These are phyloP conservation scores for Lactarius hatsudake DNA, from an alignment of 768 basidiomycete genomes.

Conservation along the genomic window DNA sequence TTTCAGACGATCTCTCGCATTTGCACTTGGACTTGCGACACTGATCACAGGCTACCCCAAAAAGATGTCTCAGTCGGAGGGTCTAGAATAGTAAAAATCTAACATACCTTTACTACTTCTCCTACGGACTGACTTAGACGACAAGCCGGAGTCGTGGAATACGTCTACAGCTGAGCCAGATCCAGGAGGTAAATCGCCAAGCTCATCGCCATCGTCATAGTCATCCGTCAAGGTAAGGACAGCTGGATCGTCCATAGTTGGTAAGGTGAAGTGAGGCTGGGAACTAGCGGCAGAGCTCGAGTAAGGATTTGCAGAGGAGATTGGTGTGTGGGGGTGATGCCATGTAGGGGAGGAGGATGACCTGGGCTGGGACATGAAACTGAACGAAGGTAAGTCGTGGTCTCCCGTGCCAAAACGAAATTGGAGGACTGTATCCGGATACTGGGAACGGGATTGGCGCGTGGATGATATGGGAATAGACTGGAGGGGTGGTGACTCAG, in stretches of 20 bases:
- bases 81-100: background rate
- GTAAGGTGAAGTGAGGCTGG: conserved; percentile 16
- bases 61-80: background rate
- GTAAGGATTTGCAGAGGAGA: conserved; percentile 9
- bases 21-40: conserved; percentile 77
- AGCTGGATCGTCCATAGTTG: conserved; percentile 27
- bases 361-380: conserved; percentile 27
- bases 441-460: conserved; percentile 3
- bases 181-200: conserved; percentile 44
- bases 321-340: conserved; percentile 7
- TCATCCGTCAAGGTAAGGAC: conserved; percentile 55
- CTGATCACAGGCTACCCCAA: conserved; percentile 70
- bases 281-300: conserved; percentile 1
- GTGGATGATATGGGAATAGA: conserved; percentile 12
- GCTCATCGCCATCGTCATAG: conserved; percentile 59
- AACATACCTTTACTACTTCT: conserved; percentile 71
- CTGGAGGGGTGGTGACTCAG: conserved; percentile 23
- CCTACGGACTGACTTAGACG: conserved; percentile 53
- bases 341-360: conserved; percentile 28
- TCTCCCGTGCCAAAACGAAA: conserved; percentile 30
- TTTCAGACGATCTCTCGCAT: conserved; percentile 64
- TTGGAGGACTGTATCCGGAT: conserved; percentile 20
- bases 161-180: conserved; percentile 26
- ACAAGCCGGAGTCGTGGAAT: conserved; percentile 27
- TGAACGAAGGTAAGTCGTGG: conserved; percentile 30